These are phyloP conservation scores for Kwoniella europaea DNA, from an alignment of 768 basidiomycete genomes.

Conservation along the genomic window DNA sequence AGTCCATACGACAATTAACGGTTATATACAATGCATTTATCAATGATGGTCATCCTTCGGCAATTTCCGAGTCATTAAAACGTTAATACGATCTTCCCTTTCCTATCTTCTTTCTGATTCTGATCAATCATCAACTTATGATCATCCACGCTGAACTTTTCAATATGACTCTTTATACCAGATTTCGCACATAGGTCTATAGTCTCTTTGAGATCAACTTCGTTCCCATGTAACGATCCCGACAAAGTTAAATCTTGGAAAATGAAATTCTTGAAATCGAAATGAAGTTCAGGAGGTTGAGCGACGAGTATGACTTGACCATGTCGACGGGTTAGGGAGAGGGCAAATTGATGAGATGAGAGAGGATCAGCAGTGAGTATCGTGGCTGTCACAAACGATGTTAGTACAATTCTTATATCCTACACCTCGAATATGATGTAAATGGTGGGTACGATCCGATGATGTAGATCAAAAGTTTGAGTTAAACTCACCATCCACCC, in stretches of 20 bases:
- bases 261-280: constrained; percentile 28
- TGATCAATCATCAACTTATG: constrained; percentile 31
- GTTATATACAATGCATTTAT: neutral
- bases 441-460: neutral
- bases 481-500: constrained; percentile 29
- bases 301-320: constrained; percentile 34
- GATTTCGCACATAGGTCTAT: constrained; percentile 20
- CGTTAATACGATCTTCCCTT: constrained; percentile 23
- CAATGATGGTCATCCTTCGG: neutral
- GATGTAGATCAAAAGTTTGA: too few species aligned
- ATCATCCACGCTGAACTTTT: constrained; percentile 18
- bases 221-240: constrained; percentile 29
- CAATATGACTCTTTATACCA: constrained; percentile 21
- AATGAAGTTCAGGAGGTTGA: constrained; percentile 18
- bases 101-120: constrained; percentile 14
- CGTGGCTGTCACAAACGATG: constrained; percentile 10
- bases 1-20: neutral
- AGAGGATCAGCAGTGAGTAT: constrained; percentile 29
- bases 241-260: constrained; percentile 26
- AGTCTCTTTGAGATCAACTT: constrained; percentile 25
- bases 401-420: too few species aligned
- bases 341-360: constrained; percentile 24
- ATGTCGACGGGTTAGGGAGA: constrained; percentile 19
- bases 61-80: neutral
- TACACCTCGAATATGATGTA: too few species aligned